A percentile compares a stretch with the other conserved stretches of the same genome.
These are phyloP conservation scores for Malus fusca DNA, from an alignment of 306 rosid genomes.

Conservation along the genomic window DNA sequence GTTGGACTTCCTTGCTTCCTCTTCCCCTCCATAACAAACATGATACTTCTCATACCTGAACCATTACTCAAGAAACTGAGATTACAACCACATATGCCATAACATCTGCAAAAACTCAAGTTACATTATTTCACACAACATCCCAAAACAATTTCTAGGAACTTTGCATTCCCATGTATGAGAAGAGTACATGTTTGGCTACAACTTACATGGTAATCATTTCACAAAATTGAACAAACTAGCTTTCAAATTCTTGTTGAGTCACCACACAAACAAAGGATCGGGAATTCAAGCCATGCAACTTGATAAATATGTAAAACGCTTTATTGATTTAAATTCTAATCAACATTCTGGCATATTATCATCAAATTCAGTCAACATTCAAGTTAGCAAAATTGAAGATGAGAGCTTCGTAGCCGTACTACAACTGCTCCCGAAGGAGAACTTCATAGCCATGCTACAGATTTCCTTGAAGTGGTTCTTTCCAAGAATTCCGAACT, in stretches of 20 bases:
- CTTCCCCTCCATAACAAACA: slow-evolving; percentile 70
- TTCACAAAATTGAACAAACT: not conserved
- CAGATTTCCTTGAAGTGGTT: not conserved
- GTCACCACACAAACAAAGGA: not conserved
- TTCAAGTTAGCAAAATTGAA: not conserved
- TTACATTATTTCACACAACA: not conserved
- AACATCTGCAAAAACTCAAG: not conserved
- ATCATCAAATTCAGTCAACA: not conserved
- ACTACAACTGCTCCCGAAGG: not conserved
- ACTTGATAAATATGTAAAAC: not conserved
- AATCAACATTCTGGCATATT: not conserved
- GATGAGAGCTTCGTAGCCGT: not conserved
- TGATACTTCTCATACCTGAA: slow-evolving; percentile 96
- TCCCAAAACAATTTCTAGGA: not conserved
- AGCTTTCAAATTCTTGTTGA: not conserved
- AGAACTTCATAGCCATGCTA: not conserved
- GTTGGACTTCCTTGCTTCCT: slow-evolving; percentile 78
- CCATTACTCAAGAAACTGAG: slow-evolving; percentile 13
- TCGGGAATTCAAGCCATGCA: not conserved
- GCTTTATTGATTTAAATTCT: not conserved
- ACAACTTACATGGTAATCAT: not conserved
- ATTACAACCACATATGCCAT: not conserved
- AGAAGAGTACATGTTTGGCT: not conserved
- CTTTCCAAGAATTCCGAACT: not conserved
- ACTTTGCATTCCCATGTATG: not conserved